Conservation (phyloP, 768 basidiomycete genomes). For the Rhodotorula kratochvilovae region DNA sequence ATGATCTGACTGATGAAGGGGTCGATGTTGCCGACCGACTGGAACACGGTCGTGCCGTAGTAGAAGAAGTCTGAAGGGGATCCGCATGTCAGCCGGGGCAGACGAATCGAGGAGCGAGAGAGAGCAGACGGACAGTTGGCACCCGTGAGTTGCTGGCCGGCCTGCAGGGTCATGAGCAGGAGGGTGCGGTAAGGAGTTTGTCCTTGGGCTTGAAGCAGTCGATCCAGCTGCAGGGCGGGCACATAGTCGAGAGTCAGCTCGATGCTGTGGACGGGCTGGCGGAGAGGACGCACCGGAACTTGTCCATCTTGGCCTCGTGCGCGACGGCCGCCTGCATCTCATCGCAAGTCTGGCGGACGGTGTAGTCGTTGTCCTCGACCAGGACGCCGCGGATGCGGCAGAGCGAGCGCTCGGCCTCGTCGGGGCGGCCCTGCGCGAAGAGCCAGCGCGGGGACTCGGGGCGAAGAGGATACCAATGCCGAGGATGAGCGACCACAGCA, state of each 20-base stretch:
- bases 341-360: constrained; percentile 46
- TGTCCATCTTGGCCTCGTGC: constrained; percentile 51
- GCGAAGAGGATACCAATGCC: constrained; percentile 64
- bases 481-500: constrained; percentile 62
- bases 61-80: constrained; percentile 52
- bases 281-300: constrained; percentile 49
- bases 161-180: constrained; percentile 60
- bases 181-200: constrained; percentile 57
- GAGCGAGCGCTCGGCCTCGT: constrained; percentile 55
- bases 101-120: not conserved
- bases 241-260: too few species aligned
- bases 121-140: constrained; percentile 8
- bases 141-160: constrained; percentile 10
- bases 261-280: too few species aligned
- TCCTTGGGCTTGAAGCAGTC: constrained; percentile 60
- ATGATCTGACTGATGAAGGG: constrained; percentile 71
- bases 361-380: constrained; percentile 36
- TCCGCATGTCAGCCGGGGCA: not conserved
- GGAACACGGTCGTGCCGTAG: constrained; percentile 54
- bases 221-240: too few species aligned
- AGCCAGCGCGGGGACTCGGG: constrained; percentile 67
- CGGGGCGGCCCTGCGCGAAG: constrained; percentile 52
- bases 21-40: constrained; percentile 63
- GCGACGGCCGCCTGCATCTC: constrained; percentile 59
- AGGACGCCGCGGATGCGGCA: constrained; percentile 31